Base-by-base conservation (phyloP, 1,139 yeast species). In the Yamadazyma diddensiae region DNA sequence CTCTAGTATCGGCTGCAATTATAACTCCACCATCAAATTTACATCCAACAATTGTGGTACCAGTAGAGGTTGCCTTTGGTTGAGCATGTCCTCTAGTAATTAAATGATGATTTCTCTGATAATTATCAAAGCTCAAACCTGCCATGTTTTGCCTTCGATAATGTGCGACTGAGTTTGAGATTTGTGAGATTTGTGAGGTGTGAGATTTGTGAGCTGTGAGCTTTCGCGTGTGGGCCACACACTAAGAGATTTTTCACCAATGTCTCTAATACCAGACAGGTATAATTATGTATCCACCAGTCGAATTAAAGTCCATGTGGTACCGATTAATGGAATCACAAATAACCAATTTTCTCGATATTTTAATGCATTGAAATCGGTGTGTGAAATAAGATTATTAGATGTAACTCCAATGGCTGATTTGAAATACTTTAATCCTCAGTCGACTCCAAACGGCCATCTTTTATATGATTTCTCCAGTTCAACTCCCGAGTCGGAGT, bases 1-100 rank as follows among this genome's bases (percentile, higher is more conserved):
- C 97, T 63, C 98, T 79, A 17, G 98, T 92, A 68, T 92, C 98
- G 12, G 98, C 98, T 13, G 98, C 98, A 59, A 90, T 86, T 28
- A 92, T 90, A 26, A 92, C 98, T 46, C 98, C 98, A 41, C 86
- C 90, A 31, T 83, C 68, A 59, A 84, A 92, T 53, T 83, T 82
- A 56, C 95, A 85, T 30, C 98, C 98, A 20, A 92, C 98, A 67
- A 92, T 92, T 2, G 98, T 92, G 19, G 98, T 92, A 70, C 98
- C 98, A 1, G 98, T 92, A 15, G 97, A 87, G 1, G 97, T 92
- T 30, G 96, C 95, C 43, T 71, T 81, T 31, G 97, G 97, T 24
- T 78, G 69, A 2, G 80, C 77, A 49, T 74, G 78, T 7, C 97
- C 96, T 45, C 78, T 72, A 21, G 82, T 67, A 12, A 83, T 70